Base-by-base conservation (phyloP, 1,284 basidiomycete genomes). In the Ustilago esculenta region DNA sequence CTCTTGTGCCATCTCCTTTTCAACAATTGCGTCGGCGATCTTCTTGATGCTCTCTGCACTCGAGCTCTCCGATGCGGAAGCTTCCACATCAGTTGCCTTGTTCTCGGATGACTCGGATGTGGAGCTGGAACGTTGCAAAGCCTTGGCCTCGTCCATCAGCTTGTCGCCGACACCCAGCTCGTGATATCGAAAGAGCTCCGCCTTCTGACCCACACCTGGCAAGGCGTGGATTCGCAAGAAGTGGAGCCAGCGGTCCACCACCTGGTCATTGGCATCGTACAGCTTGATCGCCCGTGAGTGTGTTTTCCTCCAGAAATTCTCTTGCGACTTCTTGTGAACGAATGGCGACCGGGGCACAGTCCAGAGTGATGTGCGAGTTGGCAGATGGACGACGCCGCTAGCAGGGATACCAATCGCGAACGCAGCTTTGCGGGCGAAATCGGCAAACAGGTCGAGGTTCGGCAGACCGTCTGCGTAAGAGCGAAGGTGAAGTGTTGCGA, bases 311-410 rank as follows among this genome's bases (percentile, higher is more conserved):
- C 93, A 90, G 82, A 97, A 98, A 84, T 98, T 98, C 84, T 98
- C 94, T 83, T 97, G 94, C 18, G 87, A 86, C 84, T 96, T 97
- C 82, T 98, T 98, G 83, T 95, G 90, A 8, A 89, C 90, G 82
- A 98, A 98, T 4, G 94, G 94, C 4, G 88, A 87, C 37, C 90
- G 88, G 10, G 88, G 86, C 12, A 98, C 94, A 0, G 95, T 97
- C 88, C 91, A 93, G 9, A 97, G 84, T 8, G 87, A 86, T 21
- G 90, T 89, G 71, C 89, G 86, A 1, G 88, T 92, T 0, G 94
- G 94, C 0, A 97, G 87, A 2, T 84, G 83, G 3, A 87, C 87
- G 2, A 89, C 86, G 12, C 86, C 86, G 7, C 90, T 89, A 17
- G 88, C 86, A 1, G 95, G 92, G 42, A 98, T 92, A 14, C 88